phyloP scores from a whole-genome alignment of 1,284 basidiomycete genomes.

The Apiotrichum akiyoshidainum region DNA sequence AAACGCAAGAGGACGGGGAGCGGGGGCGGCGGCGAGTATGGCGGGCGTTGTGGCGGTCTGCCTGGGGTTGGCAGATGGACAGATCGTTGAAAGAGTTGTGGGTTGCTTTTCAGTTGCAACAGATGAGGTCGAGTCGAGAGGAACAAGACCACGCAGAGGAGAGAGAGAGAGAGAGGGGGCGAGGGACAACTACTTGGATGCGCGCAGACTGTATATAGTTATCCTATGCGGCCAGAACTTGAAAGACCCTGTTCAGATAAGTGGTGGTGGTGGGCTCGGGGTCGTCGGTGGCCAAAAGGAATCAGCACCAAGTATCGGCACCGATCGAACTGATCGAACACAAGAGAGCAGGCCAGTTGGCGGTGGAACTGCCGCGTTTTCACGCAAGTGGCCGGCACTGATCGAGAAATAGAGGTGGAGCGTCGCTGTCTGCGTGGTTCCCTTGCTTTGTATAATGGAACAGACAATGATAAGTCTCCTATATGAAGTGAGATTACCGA shows the following conservation, averaged over 20 bases:
- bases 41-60: constrained; percentile 3
- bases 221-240: not conserved
- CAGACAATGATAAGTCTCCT: too few species aligned
- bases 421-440: not conserved
- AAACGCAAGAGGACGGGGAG: not conserved
- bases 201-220: not conserved
- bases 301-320: not conserved
- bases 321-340: not conserved
- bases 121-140: too few species aligned
- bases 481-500: too few species aligned
- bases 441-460: not conserved
- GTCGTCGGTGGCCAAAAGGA: too few species aligned
- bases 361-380: not conserved
- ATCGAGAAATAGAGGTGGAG: not conserved
- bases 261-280: not conserved
- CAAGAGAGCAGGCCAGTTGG: not conserved
- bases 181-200: not conserved
- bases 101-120: not conserved
- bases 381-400: not conserved
- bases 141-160: too few species aligned
- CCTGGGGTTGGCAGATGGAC: not conserved
- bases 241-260: not conserved
- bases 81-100: not conserved
- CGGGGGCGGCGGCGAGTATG: constrained; percentile 7
- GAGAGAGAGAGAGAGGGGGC: too few species aligned